phyloP scores from a whole-genome alignment of 208 protist species.

The Leishmania braziliensis region DNA sequence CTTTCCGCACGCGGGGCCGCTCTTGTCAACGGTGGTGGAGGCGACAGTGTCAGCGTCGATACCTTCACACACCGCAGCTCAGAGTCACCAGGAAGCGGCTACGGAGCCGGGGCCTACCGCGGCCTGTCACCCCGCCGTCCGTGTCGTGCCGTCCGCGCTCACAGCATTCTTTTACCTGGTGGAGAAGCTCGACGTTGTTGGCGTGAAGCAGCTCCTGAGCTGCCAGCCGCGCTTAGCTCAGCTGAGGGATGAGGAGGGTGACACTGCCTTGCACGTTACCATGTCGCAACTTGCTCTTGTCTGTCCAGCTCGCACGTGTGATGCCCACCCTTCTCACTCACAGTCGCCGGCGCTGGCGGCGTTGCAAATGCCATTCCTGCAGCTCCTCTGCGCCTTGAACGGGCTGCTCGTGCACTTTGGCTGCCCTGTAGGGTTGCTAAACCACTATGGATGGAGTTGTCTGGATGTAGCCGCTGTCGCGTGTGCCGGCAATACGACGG shows the following conservation, averaged over 20 bases:
- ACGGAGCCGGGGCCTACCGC: background rate
- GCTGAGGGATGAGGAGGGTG: constrained; percentile 61
- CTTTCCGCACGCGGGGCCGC: constrained; percentile 7
- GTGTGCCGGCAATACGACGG: constrained; percentile 24
- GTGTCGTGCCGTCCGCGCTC: constrained; percentile 43
- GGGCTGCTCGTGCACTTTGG: constrained; percentile 58
- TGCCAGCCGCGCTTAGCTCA: constrained; percentile 30
- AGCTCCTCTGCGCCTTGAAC: constrained; percentile 44
- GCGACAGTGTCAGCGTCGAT: background rate
- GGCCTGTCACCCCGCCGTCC: background rate
- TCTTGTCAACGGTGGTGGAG: background rate
- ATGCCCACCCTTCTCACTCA: background rate
- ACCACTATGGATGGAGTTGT: constrained; percentile 46
- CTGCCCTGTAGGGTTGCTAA: constrained; percentile 34
- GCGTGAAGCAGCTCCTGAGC: constrained; percentile 45
- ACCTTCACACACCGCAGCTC: background rate
- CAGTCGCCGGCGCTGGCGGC: background rate
- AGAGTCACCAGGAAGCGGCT: background rate
- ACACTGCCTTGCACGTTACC: constrained; percentile 56
- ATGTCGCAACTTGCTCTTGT: constrained; percentile 29
- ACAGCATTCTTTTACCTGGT: constrained; percentile 63
- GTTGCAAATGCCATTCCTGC: constrained; percentile 27
- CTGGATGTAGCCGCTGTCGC: constrained; percentile 57
- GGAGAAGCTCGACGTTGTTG: constrained; percentile 57
- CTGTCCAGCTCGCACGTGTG: background rate